These are phyloP conservation scores for Zasmidium cellare DNA, from an alignment of 2,329 filamentous ascomycete species.

Conservation along the genomic window DNA sequence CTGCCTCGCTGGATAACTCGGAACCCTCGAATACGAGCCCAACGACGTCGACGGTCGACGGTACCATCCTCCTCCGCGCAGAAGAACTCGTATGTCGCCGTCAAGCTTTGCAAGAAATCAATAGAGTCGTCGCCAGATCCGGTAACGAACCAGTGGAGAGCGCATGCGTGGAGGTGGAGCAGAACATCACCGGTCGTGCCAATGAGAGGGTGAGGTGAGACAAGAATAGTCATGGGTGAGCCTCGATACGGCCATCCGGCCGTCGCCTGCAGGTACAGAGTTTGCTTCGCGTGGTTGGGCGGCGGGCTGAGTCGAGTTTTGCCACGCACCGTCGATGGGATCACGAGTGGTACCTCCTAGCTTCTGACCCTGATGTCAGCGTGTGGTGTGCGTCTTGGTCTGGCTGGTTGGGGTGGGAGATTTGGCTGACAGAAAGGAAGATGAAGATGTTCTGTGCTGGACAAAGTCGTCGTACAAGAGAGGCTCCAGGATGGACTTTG, in stretches of 20 bases:
- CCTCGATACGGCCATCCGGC: constrained; percentile 5
- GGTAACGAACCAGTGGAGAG: background rate
- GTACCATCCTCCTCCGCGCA: background rate
- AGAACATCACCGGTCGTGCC: background rate
- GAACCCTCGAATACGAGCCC: constrained; percentile 1
- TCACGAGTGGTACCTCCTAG: background rate
- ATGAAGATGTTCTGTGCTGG: background rate
- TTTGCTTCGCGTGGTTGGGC: background rate
- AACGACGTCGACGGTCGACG: background rate
- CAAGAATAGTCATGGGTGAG: constrained; percentile 11
- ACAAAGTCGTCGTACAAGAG: background rate
- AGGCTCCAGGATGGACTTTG: background rate
- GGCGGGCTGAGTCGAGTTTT: background rate
- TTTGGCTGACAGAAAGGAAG: background rate
- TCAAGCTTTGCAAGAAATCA: constrained; percentile 12
- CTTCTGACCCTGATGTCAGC: background rate
- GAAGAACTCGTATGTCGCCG: constrained; percentile 5
- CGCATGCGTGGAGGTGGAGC: background rate
- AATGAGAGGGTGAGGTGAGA: constrained; percentile 1
- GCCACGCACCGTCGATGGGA: background rate
- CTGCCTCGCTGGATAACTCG: constrained; percentile 4
- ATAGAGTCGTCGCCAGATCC: constrained; percentile 2
- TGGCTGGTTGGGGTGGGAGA: background rate
- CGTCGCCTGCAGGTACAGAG: constrained; percentile 6
- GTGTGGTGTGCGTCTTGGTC: background rate